Percentiles rank a stretch among this genome's conserved stretches.
Conservation (phyloP, 2,329 filamentous ascomycete species). For the Rhexocercosporidium sp. region DNA sequence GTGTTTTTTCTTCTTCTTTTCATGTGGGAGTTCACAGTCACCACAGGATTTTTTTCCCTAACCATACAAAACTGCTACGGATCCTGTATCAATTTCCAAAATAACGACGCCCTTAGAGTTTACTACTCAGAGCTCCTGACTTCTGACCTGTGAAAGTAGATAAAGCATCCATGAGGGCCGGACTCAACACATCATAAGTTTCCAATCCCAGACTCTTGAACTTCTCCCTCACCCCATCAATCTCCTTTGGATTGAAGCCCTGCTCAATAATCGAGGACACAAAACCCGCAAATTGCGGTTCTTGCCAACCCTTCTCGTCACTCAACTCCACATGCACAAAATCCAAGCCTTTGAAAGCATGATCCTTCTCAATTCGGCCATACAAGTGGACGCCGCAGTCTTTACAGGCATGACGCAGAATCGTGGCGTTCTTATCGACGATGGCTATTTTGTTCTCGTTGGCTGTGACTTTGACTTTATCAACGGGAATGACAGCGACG, state of each 20-base stretch:
- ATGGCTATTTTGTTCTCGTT: conserved; percentile 62
- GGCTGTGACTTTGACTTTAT: conserved; percentile 60
- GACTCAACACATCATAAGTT: conserved; percentile 67
- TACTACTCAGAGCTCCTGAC: conserved; percentile 4
- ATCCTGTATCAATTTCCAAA: too few relatives aligned
- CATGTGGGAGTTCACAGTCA: too few relatives aligned
- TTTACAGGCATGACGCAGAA: conserved; percentile 65
- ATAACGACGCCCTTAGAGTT: not conserved
- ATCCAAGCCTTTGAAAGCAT: conserved; percentile 71
- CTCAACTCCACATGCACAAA: conserved; percentile 71
- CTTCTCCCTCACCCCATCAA: conserved; percentile 58
- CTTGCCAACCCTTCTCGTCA: conserved; percentile 68
- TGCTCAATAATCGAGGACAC: conserved; percentile 73
- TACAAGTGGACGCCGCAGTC: conserved; percentile 67
- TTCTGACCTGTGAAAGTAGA: conserved; percentile 60
- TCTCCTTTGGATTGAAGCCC: conserved; percentile 60
- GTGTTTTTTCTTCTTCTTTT: too few relatives aligned
- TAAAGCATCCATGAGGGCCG: conserved; percentile 66
- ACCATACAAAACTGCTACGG: too few relatives aligned
- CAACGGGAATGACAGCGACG: conserved; percentile 63
- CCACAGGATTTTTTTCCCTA: too few relatives aligned
- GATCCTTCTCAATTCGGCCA: conserved; percentile 67
- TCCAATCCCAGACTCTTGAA: conserved; percentile 61
- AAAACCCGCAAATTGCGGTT: conserved; percentile 73
- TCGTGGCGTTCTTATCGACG: conserved; percentile 60